Base-by-base conservation (phyloP, 2,329 filamentous ascomycete genomes). In the Arthrobotrys entomopaga region DNA sequence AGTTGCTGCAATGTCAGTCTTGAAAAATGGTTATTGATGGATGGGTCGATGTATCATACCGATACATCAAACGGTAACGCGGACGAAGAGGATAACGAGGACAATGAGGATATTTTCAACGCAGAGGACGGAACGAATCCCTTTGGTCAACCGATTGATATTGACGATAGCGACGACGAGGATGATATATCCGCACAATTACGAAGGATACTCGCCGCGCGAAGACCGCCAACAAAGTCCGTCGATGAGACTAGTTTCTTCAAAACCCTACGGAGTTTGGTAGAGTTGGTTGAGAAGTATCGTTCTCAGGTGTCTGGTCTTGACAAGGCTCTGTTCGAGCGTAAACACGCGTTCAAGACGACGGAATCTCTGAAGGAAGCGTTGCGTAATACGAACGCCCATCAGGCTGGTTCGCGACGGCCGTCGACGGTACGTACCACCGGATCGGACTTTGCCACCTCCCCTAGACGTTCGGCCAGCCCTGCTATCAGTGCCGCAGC, bases 1-100 rank as follows among this genome's bases (percentile, higher is more conserved):
- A 88, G 91, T 0, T 98, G 95, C 78, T 91, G 92, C 4, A 91
- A 91, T 76, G 90, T 97, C 79, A 88, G 89, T 19, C 85, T 97
- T 11, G 92, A 97, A 79, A 91, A 91, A n/a, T 99, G 95, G 94
- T 83, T 98, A 29, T 84, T 94, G 4, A 89, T 92, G 15, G 88
- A 90, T 61, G 90, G 91, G 2, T 84, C 83, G n/a, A 85, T 84
- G 71, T 91, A 89, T 79, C 82, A 84, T 7, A 84, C 85, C 13
- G 81, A 84, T 29, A 48, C 59, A 6, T 61, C 71, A 2, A 76
- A 83, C 20, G 78, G 82, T 58, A 79, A 79, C 1, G 80, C 83
- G 7, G 81, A 83, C 34, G 75, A 73, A 13, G 71, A 76, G 79
- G 77, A 83, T 81, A 40, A 57, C n/a, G 77, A 80, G 81, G 46